Evolutionary conservation across 371 early-diverging fungal species (phyloP).

Genomic region (Syncephalis plumigaleata): DNA sequence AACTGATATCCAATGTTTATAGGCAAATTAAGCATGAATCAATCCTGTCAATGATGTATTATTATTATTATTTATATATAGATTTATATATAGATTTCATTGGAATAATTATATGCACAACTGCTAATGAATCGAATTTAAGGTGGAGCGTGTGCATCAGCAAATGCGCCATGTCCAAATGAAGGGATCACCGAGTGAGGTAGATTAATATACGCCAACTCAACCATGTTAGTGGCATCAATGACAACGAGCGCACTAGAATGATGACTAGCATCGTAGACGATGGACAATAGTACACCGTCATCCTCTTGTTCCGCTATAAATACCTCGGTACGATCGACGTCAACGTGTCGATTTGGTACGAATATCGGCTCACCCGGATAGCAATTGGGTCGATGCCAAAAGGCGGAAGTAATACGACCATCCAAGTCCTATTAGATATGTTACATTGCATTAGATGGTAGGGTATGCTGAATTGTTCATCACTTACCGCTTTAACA

Average conservation of each 20-base stretch:
- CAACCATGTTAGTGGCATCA: slow-evolving; percentile 42
- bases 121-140: no score
- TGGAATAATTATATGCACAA: no score
- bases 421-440: slow-evolving; percentile 2
- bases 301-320: slow-evolving; percentile 31
- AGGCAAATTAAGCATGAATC: no score
- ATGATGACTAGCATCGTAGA: slow-evolving; percentile 42
- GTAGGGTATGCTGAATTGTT: background rate
- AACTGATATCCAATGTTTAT: no score
- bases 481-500: slow-evolving; percentile 33
- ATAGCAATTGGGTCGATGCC: slow-evolving; percentile 27
- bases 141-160: background rate
- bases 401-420: slow-evolving; percentile 13
- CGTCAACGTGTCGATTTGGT: slow-evolving; percentile 23
- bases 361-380: slow-evolving; percentile 61
- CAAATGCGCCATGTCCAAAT: slow-evolving; percentile 36
- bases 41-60: no score
- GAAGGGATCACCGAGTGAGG: slow-evolving; percentile 39
- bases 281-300: slow-evolving; percentile 51
- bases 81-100: no score
- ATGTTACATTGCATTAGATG: background rate
- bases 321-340: slow-evolving; percentile 5
- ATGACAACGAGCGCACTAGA: slow-evolving; percentile 49
- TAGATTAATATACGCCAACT: slow-evolving; percentile 39
- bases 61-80: no score